Evolutionary conservation across 176 grass and related monocot species (phyloP).

Genomic region (Cocos nucifera): DNA sequence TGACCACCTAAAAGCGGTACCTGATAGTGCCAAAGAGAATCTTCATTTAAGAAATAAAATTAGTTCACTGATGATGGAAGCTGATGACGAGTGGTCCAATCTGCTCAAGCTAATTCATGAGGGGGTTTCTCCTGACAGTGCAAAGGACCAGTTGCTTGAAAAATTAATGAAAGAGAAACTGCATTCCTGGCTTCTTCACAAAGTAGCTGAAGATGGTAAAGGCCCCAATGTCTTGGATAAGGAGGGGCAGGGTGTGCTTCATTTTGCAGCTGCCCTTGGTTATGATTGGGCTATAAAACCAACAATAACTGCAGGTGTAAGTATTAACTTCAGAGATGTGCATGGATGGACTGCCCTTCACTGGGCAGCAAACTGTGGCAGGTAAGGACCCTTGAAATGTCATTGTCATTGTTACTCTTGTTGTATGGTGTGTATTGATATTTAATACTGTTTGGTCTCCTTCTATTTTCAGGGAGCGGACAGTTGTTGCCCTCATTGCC

Average conservation of each 20-base stretch:
- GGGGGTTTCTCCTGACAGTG: conserved; percentile 18
- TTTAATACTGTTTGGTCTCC: conserved; percentile 11
- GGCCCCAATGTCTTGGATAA: conserved; percentile 82
- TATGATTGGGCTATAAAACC: conserved; percentile 97
- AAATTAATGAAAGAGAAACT: conserved; percentile 79
- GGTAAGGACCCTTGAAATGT: conserved; percentile 26
- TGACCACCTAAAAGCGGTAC: conserved; percentile 37
- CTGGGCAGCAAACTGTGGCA: conserved; percentile 89
- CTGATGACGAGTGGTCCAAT: conserved; percentile 52
- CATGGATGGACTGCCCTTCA: conserved; percentile 98
- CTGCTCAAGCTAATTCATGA: conserved; percentile 60
- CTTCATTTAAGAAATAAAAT: conserved; percentile 60
- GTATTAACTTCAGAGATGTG: conserved; percentile 91
- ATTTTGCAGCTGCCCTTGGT: conserved; percentile 87
- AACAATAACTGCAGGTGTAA: conserved; percentile 72
- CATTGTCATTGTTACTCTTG: background rate
- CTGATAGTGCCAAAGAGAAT: conserved; percentile 43
- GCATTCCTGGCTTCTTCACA: conserved; percentile 74
- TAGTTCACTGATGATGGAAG: conserved; percentile 58
- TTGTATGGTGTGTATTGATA: background rate
- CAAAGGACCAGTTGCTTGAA: conserved; percentile 50
- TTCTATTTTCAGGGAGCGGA: conserved; percentile 50
- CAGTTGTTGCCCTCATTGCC: conserved; percentile 59
- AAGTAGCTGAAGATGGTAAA: conserved; percentile 76
- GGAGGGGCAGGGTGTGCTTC: conserved; percentile 89